Base-by-base conservation (phyloP, 306 rosid species). In the Prosopis cineraria region DNA sequence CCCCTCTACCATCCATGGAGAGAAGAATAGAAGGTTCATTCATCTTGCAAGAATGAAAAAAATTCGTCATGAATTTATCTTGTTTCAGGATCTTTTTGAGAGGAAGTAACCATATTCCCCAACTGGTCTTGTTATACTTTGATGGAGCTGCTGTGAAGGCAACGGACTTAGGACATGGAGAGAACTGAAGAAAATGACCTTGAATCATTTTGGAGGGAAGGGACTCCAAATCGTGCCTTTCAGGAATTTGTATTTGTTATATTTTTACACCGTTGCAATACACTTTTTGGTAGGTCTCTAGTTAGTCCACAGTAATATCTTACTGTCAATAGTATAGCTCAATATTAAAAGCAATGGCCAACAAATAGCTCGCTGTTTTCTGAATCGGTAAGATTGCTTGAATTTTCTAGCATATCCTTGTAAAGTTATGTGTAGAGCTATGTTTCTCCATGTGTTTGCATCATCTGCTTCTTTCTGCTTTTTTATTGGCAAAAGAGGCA, bases 1-100 rank as follows among this genome's bases (percentile, higher is more conserved):
- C 86, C 22, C 72, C 80, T 77, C 88, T 82, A 78, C 86, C 63
- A 40, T 59, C 88, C 55, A 55, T 72, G 45, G 90, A 88, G 81
- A 88, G 87, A 82, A 82, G 89, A 81, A 90, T 86, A 67, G 89
- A 90, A 88, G 95, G 92, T 45, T 88, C 92, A 68, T 88, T 90
- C 73, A 85, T 86, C 25, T 81, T 90, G 87, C 87, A 84, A 77
- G 91, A 87, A 76, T 84, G 71, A 78, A 82, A 43, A n/a, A 40
- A 45, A 10, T 75, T 73, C 33, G 19, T n/a, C 13, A 39, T 24
- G 43, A 41, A 24, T 25, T 3, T 55, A 58, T 58, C 65, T 25
- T 58, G 65, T 27, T 27, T 58, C 65, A 12, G 8, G 20, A 27
- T 27, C 36, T 27, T 27, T 58, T 27, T 27, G 37, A 6, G 36